Evolutionary conservation across 2,329 filamentous ascomycete species (phyloP).

Genomic region (Colletotrichum neosansevieriae): DNA sequence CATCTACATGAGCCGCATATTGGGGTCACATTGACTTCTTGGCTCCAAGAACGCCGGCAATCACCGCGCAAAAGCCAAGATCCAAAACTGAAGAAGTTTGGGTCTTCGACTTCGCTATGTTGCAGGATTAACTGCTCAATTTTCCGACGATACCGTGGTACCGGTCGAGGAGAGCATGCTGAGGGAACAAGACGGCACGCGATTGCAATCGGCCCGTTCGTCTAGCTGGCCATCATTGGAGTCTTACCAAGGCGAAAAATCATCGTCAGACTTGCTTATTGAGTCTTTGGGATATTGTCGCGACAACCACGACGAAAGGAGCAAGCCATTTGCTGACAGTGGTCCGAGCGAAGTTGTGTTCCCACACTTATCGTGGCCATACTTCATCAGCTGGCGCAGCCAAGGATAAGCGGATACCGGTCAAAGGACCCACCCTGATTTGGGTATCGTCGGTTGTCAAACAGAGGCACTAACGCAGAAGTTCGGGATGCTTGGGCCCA

Average conservation of each 20-base stretch:
- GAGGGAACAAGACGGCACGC: too few relatives aligned
- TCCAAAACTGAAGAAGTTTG: background rate
- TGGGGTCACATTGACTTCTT: constrained; percentile 7
- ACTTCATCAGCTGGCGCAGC: background rate
- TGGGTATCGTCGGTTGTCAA: background rate
- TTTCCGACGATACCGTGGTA: too few relatives aligned
- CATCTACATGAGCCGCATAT: constrained; percentile 8
- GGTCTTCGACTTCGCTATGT: too few relatives aligned
- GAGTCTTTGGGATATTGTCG: background rate
- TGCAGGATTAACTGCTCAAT: too few relatives aligned
- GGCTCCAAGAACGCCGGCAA: background rate
- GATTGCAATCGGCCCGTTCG: too few relatives aligned
- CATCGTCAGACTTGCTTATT: too few relatives aligned
- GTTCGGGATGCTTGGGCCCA: too few relatives aligned
- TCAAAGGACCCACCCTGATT: background rate
- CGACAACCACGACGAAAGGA: background rate
- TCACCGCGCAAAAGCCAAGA: constrained; percentile 1
- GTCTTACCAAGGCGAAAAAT: too few relatives aligned
- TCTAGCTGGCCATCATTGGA: too few relatives aligned
- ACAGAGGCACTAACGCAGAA: background rate
- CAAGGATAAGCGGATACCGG: background rate
- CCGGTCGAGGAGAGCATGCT: too few relatives aligned
- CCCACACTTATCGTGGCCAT: background rate
- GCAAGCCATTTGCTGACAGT: background rate
- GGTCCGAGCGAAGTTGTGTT: background rate